Evolutionary conservation across 805 yeast genomes (phyloP), one percentile per base, ranked within the genome.

Genomic region (Yarrowia sp.): DNA sequence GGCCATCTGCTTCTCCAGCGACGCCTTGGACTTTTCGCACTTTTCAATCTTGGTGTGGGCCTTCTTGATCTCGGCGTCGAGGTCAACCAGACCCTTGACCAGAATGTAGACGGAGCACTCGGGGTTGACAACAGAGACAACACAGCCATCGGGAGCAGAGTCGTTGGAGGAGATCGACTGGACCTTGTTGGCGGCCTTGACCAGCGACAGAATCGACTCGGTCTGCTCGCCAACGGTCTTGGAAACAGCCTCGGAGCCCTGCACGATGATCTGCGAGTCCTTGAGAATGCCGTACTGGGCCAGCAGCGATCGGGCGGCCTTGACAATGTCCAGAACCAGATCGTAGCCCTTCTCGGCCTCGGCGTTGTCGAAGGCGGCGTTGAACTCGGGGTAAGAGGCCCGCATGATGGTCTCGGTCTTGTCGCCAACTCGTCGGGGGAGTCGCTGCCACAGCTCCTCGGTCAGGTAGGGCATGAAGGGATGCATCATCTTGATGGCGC

Each of bases 401-500:
- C 86, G 86, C 64, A 87, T 87, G 77, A 95, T 92, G 20, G 97
- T 84, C 64, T 79, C 81, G 34, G 92, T 82, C 24, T 80, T 79
- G 74, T 91, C 97, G 66, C 87, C 81, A 9, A 86, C 84, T 77
- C 97, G 87, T 75, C 90, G 89, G 74, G 98, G 98, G 75, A 95
- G 82, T 80, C 98, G 91, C 83, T 95, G 99, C 98, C 98, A 95
- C 91, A 95, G 86, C 83, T 95, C 99, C 80, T 95, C 99, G 58
- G 98, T 89, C 72, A 95, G 83, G 77, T 86, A 95, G 46, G 99
- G 99, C 99, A 95, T 95, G 83, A 92, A 95, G 78, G 99, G 99
- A 77, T 94, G 98, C 73, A 94, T 95, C 81, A 95, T 77, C 77
- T 85, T 88, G 81, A 94, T 85, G 12, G 97, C 97, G 72, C 90